These are phyloP conservation scores for Pseudogymnoascus sp. DNA, from an alignment of 2,329 filamentous ascomycete genomes.

Conservation along the genomic window DNA sequence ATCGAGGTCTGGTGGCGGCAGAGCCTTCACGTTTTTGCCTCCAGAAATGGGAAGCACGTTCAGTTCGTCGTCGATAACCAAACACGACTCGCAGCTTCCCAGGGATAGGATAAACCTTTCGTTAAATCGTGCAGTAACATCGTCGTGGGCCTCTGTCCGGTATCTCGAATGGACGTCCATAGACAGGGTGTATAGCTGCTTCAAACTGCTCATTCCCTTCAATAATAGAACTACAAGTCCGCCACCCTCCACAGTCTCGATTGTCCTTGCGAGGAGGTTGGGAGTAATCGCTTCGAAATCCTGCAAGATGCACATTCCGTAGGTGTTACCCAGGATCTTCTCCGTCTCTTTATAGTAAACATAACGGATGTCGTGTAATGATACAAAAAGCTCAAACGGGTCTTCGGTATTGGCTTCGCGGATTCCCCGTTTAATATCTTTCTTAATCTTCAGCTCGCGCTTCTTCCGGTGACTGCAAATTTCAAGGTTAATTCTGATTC, in stretches of 20 bases:
- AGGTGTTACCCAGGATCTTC: constrained; percentile 96
- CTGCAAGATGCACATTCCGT: constrained; percentile 95
- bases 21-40: constrained; percentile 76
- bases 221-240: constrained; percentile 83
- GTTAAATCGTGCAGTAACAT: constrained; percentile 94
- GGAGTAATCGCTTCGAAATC: constrained; percentile 97
- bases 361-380: constrained; percentile 94
- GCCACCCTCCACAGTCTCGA: constrained; percentile 96
- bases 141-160: constrained; percentile 88
- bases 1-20: constrained; percentile 69
- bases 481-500: constrained; percentile 11
- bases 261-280: constrained; percentile 88
- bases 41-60: constrained; percentile 97
- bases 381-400: constrained; percentile 94
- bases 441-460: constrained; percentile 96
- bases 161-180: constrained; percentile 99
- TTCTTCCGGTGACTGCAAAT: constrained; percentile 81
- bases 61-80: constrained; percentile 95
- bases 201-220: constrained; percentile 94
- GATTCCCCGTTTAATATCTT: constrained; percentile 90
- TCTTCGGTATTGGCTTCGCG: constrained; percentile 89
- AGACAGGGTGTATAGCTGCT: constrained; percentile 90
- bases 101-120: constrained; percentile 93
- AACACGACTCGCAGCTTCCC: constrained; percentile 87
- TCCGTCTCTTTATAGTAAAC: constrained; percentile 99